Base-by-base conservation (phyloP, 2,329 filamentous ascomycete genomes). In the Neonectria punicea region DNA sequence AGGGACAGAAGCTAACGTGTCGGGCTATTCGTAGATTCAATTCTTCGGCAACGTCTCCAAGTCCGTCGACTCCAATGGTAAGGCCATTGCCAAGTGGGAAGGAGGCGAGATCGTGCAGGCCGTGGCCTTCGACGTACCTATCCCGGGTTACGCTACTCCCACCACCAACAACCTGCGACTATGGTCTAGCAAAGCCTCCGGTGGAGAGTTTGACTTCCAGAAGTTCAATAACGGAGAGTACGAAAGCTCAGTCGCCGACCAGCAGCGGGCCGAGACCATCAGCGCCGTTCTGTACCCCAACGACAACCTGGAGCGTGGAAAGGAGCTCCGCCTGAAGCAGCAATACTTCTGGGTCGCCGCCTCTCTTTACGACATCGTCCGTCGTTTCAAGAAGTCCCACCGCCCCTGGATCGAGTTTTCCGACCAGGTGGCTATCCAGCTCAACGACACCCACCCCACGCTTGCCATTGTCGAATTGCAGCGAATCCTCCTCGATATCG, bases 311-410 rank as follows among this genome's bases (percentile, higher is more conserved):
- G 95, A 98, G 71, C 89, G 94, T 70, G 96, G 96, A 68, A 99
- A 99, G 81, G 96, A 99, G 84, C 89, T 99, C 68, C 93, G 96
- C 58, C 82, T 99, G 80, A 99, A 99, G 87, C 96, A 99, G 80
- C 96, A 99, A 80, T 99, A 99, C 86, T 99, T 99, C 84, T 99
- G 96, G 96, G 97, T 97, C 76, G 94, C 96, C 57, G 96, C 96
- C 16, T 99, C 96, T 16, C 87, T 99, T 4, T 93, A 93, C 77
- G 96, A 99, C 75, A 99, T 99, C 77, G 92, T 99, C 65, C 92
- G 96, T 63, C 91, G 96, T 64, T 99, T 98, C 89, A 99, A 98
- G 86, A 99, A 98, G 87, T 90, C 93, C 18, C 94, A 93, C 84
- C 90, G 95, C 68, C 84, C 91, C 8, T 99, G 96, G 96, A 90